Evolutionary conservation across 495 filamentous ascomycete genomes (phyloP).

Genomic region (Penicillium coprophilum): DNA sequence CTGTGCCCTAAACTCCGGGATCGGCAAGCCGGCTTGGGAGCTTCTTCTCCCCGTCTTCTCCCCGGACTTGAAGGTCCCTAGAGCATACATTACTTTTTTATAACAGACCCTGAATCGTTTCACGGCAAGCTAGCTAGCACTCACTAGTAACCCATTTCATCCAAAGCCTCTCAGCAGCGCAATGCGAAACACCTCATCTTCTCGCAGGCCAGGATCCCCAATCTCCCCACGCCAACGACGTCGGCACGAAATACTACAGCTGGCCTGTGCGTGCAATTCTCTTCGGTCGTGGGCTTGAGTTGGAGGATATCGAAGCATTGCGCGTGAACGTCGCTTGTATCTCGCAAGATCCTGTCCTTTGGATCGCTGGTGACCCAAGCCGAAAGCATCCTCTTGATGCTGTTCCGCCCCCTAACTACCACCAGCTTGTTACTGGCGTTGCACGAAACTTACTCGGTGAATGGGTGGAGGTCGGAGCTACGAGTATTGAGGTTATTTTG

Average conservation of each 20-base stretch:
- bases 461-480: constrained; percentile 20
- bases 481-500: constrained; percentile 17
- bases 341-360: constrained; percentile 15
- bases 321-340: constrained; percentile 5
- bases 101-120: not conserved
- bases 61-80: constrained; percentile 33
- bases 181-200: constrained; percentile 28
- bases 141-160: constrained; percentile 33
- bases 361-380: constrained; percentile 20
- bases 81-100: not conserved
- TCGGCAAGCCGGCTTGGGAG: constrained; percentile 29
- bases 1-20: constrained; percentile 24
- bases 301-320: constrained; percentile 21
- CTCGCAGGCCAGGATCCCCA: constrained; percentile 29
- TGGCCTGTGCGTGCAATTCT: constrained; percentile 30
- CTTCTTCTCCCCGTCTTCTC: constrained; percentile 27
- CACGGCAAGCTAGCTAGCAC: not conserved
- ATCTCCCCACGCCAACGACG: constrained; percentile 17
- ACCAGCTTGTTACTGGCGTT: constrained; percentile 9
- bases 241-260: constrained; percentile 35
- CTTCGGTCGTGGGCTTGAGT: constrained; percentile 31
- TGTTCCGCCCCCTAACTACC: constrained; percentile 16
- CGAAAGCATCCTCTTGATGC: constrained; percentile 9
- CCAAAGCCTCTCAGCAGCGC: constrained; percentile 18
- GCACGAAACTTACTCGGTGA: constrained; percentile 11